phyloP scores from a whole-genome alignment of 2,329 filamentous ascomycete genomes.

The Hypoxylon sp. region DNA sequence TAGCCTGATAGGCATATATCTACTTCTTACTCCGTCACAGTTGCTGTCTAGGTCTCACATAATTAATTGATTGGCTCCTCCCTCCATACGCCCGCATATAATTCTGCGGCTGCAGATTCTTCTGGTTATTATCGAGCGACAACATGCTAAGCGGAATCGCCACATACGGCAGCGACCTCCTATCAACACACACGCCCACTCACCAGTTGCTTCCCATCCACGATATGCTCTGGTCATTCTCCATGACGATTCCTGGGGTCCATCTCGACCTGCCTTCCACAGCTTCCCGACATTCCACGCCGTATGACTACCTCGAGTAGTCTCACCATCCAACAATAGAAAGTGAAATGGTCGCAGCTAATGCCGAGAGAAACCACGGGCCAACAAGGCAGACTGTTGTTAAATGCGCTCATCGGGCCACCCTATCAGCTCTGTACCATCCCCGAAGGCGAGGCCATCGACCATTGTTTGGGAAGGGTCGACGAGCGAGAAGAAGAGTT shows the following conservation, averaged over 20 bases:
- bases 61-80: no score
- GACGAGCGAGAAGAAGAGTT: no score
- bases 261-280: not conserved
- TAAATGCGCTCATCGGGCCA: not conserved
- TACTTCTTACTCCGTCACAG: no score
- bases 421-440: not conserved
- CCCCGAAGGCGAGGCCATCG: not conserved
- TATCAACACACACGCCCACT: not conserved
- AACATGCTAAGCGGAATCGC: not conserved
- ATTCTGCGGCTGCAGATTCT: no score
- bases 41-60: no score
- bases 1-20: no score
- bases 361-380: not conserved
- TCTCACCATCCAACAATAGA: not conserved
- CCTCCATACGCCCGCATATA: no score
- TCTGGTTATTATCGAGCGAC: not conserved
- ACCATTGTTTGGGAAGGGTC: no score
- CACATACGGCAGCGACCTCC: not conserved
- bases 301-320: not conserved
- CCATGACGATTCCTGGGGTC: not conserved
- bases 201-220: not conserved
- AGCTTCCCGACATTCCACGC: not conserved
- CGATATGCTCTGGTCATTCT: no score
- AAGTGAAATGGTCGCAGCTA: not conserved
- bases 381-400: not conserved